Evolutionary conservation across 2,329 filamentous ascomycete species (phyloP).

Genomic region (Clonostachys sp.): DNA sequence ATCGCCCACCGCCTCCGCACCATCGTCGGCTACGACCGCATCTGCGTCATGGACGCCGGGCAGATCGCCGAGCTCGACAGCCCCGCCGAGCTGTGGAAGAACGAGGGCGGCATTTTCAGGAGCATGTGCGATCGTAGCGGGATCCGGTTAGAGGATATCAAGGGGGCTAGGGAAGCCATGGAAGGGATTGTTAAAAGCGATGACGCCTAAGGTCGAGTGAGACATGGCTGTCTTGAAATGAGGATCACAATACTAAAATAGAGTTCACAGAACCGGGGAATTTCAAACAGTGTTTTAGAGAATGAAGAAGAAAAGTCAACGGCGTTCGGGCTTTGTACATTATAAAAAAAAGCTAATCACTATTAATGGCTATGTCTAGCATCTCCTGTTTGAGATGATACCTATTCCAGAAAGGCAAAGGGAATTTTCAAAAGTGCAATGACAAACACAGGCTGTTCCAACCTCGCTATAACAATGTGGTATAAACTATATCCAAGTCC

Average conservation of each 20-base stretch:
- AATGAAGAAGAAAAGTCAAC: constrained; percentile 4
- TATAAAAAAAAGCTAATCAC: neutral
- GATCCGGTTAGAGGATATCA: constrained; percentile 58
- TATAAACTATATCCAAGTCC: too few species aligned
- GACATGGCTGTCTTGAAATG: constrained; percentile 5
- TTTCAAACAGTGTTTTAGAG: constrained; percentile 1
- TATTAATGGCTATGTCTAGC: too few species aligned
- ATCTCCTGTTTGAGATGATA: too few species aligned
- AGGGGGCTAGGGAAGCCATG: constrained; percentile 30
- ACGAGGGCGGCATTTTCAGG: constrained; percentile 70
- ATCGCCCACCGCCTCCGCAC: constrained; percentile 91
- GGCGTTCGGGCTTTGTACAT: neutral
- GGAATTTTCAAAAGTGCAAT: too few species aligned
- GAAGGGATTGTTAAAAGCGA: constrained; percentile 4
- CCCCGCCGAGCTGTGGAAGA: constrained; percentile 68
- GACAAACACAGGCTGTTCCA: too few species aligned
- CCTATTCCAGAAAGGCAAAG: too few species aligned
- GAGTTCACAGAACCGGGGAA: neutral
- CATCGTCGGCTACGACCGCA: constrained; percentile 90
- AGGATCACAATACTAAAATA: neutral
- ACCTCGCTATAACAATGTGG: too few species aligned
- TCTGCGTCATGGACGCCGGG: constrained; percentile 94
- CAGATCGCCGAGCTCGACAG: constrained; percentile 81
- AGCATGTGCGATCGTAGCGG: constrained; percentile 87
- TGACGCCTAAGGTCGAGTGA: constrained; percentile 1